Evolutionary conservation across 2,329 filamentous ascomycete genomes (phyloP).

Genomic region (Allantophomopsis lycopodina): DNA sequence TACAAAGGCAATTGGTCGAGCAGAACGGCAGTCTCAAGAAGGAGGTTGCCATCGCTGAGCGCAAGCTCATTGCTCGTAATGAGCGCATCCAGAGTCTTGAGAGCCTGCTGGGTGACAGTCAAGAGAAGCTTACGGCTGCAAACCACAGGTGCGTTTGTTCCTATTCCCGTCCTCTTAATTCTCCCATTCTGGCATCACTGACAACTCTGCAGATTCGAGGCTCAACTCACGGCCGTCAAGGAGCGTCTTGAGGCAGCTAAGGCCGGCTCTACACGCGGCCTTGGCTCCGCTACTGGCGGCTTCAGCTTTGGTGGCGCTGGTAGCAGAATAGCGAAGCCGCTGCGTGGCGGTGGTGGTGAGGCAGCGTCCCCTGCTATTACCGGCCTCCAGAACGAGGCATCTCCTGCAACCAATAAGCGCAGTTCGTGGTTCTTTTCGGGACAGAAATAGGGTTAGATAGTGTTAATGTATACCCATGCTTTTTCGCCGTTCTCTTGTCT

Average conservation of each 20-base stretch:
- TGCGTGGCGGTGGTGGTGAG: slow-evolving; percentile 46
- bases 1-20: slow-evolving; percentile 94
- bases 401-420: slow-evolving; percentile 13
- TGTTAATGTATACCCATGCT: not conserved
- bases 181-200: slow-evolving; percentile 1
- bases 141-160: slow-evolving; percentile 73
- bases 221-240: slow-evolving; percentile 92
- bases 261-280: slow-evolving; percentile 73
- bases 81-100: slow-evolving; percentile 94
- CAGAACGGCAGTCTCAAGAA: slow-evolving; percentile 97
- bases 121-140: slow-evolving; percentile 93
- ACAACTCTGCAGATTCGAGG: slow-evolving; percentile 63
- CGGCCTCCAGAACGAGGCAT: slow-evolving; percentile 39
- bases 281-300: slow-evolving; percentile 48
- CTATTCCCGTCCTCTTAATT: slow-evolving; percentile 2
- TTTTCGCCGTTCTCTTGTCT: not conserved
- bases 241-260: slow-evolving; percentile 95
- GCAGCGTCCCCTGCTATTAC: slow-evolving; percentile 38
- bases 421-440: slow-evolving; percentile 21
- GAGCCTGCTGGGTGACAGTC: slow-evolving; percentile 83
- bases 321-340: slow-evolving; percentile 56
- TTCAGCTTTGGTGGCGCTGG: slow-evolving; percentile 58
- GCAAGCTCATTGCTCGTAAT: slow-evolving; percentile 91
- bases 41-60: slow-evolving; percentile 95
- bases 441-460: slow-evolving; percentile 14